phyloP scores from a whole-genome alignment of 2,329 filamentous ascomycete genomes.

The Setomelanomma holmii region DNA sequence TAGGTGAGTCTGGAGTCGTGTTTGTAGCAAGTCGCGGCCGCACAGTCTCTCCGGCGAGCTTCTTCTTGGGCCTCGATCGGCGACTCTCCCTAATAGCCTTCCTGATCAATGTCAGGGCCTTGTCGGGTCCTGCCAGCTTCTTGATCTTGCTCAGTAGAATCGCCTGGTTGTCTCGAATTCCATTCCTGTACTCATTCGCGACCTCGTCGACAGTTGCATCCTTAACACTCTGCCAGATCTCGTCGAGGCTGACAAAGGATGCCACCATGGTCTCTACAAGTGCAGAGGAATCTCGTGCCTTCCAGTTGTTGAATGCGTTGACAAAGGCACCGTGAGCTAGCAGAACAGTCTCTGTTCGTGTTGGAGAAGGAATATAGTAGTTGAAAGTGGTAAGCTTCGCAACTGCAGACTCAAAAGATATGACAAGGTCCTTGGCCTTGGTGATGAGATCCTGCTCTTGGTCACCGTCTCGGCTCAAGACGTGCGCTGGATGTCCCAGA shows the following conservation, averaged over 20 bases:
- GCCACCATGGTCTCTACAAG: slow-evolving; percentile 85
- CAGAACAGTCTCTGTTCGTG: slow-evolving; percentile 67
- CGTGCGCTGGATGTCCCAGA: slow-evolving; percentile 77
- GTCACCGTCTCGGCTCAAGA: slow-evolving; percentile 76
- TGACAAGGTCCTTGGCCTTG: slow-evolving; percentile 78
- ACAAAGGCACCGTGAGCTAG: slow-evolving; percentile 77
- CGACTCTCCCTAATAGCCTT: slow-evolving; percentile 77
- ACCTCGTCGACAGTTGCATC: slow-evolving; percentile 77
- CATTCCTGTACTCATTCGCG: slow-evolving; percentile 77
- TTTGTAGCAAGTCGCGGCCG: slow-evolving; percentile 70
- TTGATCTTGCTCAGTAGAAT: slow-evolving; percentile 82
- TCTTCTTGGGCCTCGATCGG: slow-evolving; percentile 68
- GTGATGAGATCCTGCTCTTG: slow-evolving; percentile 75
- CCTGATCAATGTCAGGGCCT: slow-evolving; percentile 75
- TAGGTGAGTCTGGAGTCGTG: slow-evolving; percentile 34
- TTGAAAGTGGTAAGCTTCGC: slow-evolving; percentile 71
- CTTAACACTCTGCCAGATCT: slow-evolving; percentile 83
- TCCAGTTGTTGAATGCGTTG: slow-evolving; percentile 83
- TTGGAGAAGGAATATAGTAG: slow-evolving; percentile 69
- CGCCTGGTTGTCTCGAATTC: slow-evolving; percentile 81
- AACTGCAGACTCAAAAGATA: slow-evolving; percentile 78
- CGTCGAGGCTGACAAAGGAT: slow-evolving; percentile 83
- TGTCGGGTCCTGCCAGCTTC: slow-evolving; percentile 73
- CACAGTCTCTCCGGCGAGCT: slow-evolving; percentile 69
- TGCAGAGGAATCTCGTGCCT: slow-evolving; percentile 78